phyloP scores from a whole-genome alignment of 192 early-diverging fungal genomes.

The Dissophora ornata region DNA sequence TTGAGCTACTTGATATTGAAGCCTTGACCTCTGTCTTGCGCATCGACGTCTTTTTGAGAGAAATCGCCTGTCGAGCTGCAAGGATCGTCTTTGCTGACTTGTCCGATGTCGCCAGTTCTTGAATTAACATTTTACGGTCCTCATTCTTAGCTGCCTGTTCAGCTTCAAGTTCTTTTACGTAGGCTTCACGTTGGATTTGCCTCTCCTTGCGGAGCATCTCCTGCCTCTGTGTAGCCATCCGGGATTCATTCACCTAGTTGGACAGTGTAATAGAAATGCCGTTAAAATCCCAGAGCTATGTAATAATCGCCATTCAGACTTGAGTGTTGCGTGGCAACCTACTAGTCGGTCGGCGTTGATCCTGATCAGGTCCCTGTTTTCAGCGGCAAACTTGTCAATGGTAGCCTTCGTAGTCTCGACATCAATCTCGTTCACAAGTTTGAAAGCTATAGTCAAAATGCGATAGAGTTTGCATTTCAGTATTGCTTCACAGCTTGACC shows the following conservation, averaged over 20 bases:
- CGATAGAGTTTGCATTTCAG: background rate
- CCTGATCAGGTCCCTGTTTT: slow-evolving; percentile 84
- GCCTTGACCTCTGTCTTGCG: slow-evolving; percentile 50
- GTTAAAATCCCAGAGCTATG: too few relatives aligned
- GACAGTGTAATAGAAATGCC: background rate
- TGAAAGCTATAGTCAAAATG: slow-evolving; percentile 74
- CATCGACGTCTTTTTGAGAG: slow-evolving; percentile 63
- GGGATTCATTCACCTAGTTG: slow-evolving; percentile 66
- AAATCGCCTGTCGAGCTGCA: slow-evolving; percentile 54
- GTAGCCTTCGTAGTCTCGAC: slow-evolving; percentile 80
- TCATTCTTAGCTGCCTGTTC: slow-evolving; percentile 73
- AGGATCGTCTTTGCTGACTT: slow-evolving; percentile 63
- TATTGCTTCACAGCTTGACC: too few relatives aligned
- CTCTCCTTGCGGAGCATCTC: slow-evolving; percentile 63
- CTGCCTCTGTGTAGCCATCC: slow-evolving; percentile 57
- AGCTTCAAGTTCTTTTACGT: slow-evolving; percentile 75
- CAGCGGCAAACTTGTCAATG: slow-evolving; percentile 80
- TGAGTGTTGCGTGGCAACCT: too few relatives aligned
- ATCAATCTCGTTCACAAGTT: slow-evolving; percentile 88
- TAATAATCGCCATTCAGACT: too few relatives aligned
- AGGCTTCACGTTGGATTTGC: slow-evolving; percentile 73
- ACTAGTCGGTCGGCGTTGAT: slow-evolving; percentile 72
- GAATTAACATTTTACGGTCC: slow-evolving; percentile 76
- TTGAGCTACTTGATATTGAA: background rate
- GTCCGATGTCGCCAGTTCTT: slow-evolving; percentile 71